These are phyloP conservation scores for Carpinus fangiana DNA, from an alignment of 306 rosid genomes.

Conservation along the genomic window DNA sequence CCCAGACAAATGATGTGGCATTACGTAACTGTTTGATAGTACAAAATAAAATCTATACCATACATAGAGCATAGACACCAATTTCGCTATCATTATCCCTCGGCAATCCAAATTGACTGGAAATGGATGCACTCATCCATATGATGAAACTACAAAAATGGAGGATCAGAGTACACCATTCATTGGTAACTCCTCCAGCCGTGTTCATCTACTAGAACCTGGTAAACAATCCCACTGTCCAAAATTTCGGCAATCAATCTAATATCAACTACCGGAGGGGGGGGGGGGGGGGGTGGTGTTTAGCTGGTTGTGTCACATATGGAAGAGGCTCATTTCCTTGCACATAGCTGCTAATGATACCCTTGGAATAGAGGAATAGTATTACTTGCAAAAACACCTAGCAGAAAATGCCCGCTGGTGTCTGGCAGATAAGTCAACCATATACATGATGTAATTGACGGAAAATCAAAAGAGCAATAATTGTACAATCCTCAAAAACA, in stretches of 20 bases:
- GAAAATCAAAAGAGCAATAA: not conserved
- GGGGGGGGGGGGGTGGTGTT: no score
- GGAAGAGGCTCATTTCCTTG: not conserved
- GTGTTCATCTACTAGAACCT: not conserved
- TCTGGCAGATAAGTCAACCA: not conserved
- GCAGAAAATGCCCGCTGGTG: not conserved
- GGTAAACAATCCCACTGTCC: not conserved
- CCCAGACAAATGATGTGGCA: no score
- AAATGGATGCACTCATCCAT: not conserved
- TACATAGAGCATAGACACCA: no score
- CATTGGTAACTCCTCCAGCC: not conserved
- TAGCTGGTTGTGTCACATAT: not conserved
- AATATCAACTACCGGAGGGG: not conserved
- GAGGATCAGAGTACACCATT: no score
- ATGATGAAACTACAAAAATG: not conserved
- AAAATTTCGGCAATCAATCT: not conserved
- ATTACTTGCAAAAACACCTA: not conserved
- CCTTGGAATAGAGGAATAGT: not conserved
- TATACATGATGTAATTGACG: not conserved
- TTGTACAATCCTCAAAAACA: not conserved
- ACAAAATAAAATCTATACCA: no score
- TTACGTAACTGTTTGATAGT: no score
- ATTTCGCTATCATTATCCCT: not conserved
- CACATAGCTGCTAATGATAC: not conserved
- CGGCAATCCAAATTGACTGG: not conserved